Evolutionary conservation across 2,329 filamentous ascomycete genomes (phyloP), one percentile per base, ranked within the genome.

Genomic region (Alternaria panax): DNA sequence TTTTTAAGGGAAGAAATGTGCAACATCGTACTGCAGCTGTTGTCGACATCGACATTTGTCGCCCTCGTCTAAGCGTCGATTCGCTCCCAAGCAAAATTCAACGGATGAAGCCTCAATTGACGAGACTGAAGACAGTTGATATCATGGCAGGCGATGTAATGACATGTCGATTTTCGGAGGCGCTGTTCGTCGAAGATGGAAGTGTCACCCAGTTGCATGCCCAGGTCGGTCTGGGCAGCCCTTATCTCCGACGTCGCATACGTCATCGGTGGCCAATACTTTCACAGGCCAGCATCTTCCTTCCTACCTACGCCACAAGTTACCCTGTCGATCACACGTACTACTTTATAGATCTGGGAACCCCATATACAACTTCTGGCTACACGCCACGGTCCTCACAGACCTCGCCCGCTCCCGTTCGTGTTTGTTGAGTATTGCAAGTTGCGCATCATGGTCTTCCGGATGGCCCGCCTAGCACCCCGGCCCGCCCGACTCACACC

Each of bases 381-480:
- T 34, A 18, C 14, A 34, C 12, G 16, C 25, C 14, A 16, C 30
- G 24, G 28, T 16, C 25, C 12, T 28, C 36, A 25, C 42, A 25
- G 22, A 18, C 12, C n/a, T 38, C 5, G 12, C 20, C 20, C 22
- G 8, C 14, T 22, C 30, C 28, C 20, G n/a, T 30, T 41, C 25
- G 20, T 41, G 5, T 24, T 7, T 30, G 38, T 45, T 18, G 20
- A 36, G n/a, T 18, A 78, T 89, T 87, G 28, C 45, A 48, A 48
- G 30, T 20, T 20, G 28, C 41, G n/a, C 27, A 47, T 28, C 56
- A 72, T 70, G 66, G 70, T 73, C 30, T 66, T 72, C 47, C 52
- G 62, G 28, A 60, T 72, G 2, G 60, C 45, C 45, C 45, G 45
- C 45, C n/a, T 48, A 24, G 30, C 18, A 25, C 45, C 45, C 45